Conservation (phyloP, 306 rosid genomes). For the Vigna nakashimae region DNA sequence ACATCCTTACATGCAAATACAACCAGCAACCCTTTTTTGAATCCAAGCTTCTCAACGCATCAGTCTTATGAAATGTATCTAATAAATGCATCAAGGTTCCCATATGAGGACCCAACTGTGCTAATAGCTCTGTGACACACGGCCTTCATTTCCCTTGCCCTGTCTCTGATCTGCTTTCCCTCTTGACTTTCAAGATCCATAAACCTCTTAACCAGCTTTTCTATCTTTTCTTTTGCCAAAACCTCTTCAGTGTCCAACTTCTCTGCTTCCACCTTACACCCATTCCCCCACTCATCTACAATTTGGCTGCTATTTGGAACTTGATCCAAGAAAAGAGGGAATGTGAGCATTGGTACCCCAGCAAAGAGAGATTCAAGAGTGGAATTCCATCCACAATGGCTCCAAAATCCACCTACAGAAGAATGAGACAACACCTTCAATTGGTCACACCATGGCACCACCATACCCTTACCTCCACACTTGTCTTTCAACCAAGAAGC, state of each 20-base stretch:
- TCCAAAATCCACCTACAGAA: constrained; percentile 61
- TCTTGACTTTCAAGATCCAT: constrained; percentile 49
- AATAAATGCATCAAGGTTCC: constrained; percentile 54
- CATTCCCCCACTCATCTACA: constrained; percentile 61
- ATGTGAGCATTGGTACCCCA: constrained; percentile 57
- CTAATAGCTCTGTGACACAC: constrained; percentile 49
- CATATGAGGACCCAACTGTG: constrained; percentile 56
- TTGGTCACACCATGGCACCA: constrained; percentile 70
- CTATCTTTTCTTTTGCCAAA: constrained; percentile 41
- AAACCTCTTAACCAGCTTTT: constrained; percentile 39
- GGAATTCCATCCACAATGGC: constrained; percentile 75
- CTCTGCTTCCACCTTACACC: constrained; percentile 39
- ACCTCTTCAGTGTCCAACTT: constrained; percentile 27
- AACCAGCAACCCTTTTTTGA: background rate
- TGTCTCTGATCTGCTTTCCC: constrained; percentile 47
- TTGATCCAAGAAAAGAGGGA: constrained; percentile 64
- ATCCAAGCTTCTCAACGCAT: background rate
- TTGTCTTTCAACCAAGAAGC: constrained; percentile 44
- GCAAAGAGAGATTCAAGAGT: constrained; percentile 54
- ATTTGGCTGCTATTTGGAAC: constrained; percentile 53
- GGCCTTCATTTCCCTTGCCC: constrained; percentile 49
- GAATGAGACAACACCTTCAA: constrained; percentile 58
- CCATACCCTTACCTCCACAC: constrained; percentile 54
- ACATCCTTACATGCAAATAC: background rate
- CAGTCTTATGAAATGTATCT: constrained; percentile 43